Conservation (phyloP, 1,284 basidiomycete species). For the Ustilago crameri region DNA sequence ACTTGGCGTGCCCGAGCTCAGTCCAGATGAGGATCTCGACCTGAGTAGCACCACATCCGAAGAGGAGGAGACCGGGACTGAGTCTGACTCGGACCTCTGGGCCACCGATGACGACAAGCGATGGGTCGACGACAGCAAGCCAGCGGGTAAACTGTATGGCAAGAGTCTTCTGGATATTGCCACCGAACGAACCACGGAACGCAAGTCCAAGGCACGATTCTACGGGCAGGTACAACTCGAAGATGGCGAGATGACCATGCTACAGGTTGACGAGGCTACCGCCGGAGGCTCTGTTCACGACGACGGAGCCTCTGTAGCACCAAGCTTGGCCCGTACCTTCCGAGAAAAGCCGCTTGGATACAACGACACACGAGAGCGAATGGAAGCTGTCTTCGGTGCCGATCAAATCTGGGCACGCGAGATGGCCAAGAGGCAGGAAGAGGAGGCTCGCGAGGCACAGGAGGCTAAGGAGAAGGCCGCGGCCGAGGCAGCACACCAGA, state of each 20-base stretch:
- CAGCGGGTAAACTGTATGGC: conserved; percentile 64
- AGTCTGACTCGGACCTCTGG: conserved; percentile 45
- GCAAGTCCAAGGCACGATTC: conserved; percentile 48
- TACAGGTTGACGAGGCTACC: conserved; percentile 23
- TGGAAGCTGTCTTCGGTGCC: conserved; percentile 62
- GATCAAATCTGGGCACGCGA: conserved; percentile 57
- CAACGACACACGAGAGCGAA: conserved; percentile 65
- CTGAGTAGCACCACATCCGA: conserved; percentile 50
- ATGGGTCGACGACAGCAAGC: conserved; percentile 61
- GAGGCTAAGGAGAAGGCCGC: conserved; percentile 21
- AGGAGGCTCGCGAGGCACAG: conserved; percentile 51
- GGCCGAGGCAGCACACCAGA: conserved; percentile 20
- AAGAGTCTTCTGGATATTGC: conserved; percentile 63
- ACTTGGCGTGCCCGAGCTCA: conserved; percentile 57
- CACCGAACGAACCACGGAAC: conserved; percentile 29
- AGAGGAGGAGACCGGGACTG: conserved; percentile 30
- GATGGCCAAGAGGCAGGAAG: conserved; percentile 52
- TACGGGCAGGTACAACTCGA: conserved; percentile 63
- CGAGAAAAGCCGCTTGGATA: conserved; percentile 57
- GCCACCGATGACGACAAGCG: conserved; percentile 56
- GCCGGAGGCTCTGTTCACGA: conserved; percentile 21
- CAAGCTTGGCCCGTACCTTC: conserved; percentile 52
- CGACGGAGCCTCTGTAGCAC: conserved; percentile 46
- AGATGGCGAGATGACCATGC: conserved; percentile 30
- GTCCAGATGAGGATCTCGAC: conserved; percentile 59